phyloP scores from a whole-genome alignment of 257 asterid species.

The Petrea volubilis region DNA sequence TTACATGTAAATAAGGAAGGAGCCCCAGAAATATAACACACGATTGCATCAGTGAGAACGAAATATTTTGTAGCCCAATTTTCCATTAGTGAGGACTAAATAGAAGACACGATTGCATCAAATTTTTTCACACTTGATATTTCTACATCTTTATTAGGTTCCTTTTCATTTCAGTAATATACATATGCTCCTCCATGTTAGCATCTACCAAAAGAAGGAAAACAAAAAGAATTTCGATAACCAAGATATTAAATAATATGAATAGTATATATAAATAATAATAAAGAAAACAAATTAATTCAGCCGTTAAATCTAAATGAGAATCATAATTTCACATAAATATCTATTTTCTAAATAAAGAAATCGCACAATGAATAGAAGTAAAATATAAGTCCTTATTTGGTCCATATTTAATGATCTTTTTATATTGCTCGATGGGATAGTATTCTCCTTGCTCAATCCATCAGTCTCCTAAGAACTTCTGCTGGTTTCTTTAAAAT shows the following conservation, averaged over 20 bases:
- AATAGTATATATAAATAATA: neutral
- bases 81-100: neutral
- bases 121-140: neutral
- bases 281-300: neutral
- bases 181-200: neutral
- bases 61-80: neutral
- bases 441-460: neutral
- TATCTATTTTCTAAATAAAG: neutral
- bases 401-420: neutral
- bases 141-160: neutral
- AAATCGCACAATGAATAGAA: neutral
- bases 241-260: neutral
- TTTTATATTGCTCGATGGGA: neutral
- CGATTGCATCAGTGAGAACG: too few relatives aligned
- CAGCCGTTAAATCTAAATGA: too few relatives aligned
- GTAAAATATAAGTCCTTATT: neutral
- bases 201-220: neutral
- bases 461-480: neutral
- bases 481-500: neutral
- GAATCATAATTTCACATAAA: neutral
- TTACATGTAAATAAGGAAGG: too few relatives aligned
- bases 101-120: neutral
- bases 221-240: neutral
- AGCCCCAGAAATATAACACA: too few relatives aligned
- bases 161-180: neutral